phyloP scores from a whole-genome alignment of 768 basidiomycete species.

The Pisolithus microcarpus region DNA sequence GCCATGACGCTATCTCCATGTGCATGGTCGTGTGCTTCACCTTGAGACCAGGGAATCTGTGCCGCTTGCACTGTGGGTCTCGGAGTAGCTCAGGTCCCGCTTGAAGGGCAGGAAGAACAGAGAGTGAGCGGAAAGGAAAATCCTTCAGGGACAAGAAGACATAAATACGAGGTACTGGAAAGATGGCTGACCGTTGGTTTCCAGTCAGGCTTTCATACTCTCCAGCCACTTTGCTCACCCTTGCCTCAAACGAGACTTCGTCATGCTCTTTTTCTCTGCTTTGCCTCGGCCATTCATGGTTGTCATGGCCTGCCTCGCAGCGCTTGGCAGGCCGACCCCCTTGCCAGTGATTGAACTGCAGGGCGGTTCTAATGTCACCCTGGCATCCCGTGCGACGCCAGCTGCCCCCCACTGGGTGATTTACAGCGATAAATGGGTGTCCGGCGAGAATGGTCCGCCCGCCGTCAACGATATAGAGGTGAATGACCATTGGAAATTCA shows the following conservation, averaged over 20 bases:
- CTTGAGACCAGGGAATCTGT: background rate
- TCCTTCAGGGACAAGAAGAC: background rate
- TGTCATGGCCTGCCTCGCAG: background rate
- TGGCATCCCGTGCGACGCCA: slow-evolving; percentile 7
- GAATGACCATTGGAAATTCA: background rate
- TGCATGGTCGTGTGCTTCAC: background rate
- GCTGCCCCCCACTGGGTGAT: slow-evolving; percentile 35
- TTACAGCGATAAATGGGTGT: slow-evolving; percentile 32
- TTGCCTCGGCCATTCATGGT: background rate
- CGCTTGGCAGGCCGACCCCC: background rate
- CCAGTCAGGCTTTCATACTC: background rate
- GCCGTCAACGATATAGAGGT: slow-evolving; percentile 27
- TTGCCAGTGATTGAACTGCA: background rate
- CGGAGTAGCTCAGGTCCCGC: background rate
- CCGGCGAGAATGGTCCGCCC: slow-evolving; percentile 34
- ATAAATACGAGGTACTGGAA: background rate
- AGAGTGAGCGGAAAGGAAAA: background rate
- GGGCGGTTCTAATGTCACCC: background rate
- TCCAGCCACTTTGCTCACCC: background rate
- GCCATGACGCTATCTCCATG: background rate
- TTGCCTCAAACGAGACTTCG: background rate
- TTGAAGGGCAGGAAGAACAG: background rate
- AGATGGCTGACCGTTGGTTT: background rate
- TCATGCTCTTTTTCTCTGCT: background rate
- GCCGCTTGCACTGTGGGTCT: background rate